Percentiles rank a stretch among this genome's conserved stretches.
phyloP scores from a whole-genome alignment of 1,139 yeast genomes.

The Pichia norvegensis region DNA sequence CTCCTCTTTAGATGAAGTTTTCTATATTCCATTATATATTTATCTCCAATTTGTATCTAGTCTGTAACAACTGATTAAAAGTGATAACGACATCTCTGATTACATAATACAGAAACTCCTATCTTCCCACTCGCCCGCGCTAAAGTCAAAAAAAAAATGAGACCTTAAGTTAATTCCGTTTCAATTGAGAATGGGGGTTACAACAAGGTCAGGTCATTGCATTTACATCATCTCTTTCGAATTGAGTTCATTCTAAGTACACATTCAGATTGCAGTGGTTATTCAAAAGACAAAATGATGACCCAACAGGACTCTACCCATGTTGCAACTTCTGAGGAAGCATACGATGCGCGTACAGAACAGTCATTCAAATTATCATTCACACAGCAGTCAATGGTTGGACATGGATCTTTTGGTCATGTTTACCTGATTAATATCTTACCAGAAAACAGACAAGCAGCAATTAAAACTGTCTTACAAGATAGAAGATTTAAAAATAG shows the following conservation, averaged over 20 bases:
- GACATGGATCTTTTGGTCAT: constrained; percentile 96
- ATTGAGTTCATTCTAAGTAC: background rate
- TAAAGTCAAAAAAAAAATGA: background rate
- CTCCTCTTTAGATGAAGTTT: too few species aligned
- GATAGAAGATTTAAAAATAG: constrained; percentile 94
- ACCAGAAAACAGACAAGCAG: constrained; percentile 74
- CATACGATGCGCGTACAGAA: constrained; percentile 68
- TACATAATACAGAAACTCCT: background rate
- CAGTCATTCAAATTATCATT: constrained; percentile 53
- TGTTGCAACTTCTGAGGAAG: constrained; percentile 51
- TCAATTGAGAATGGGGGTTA: too few species aligned
- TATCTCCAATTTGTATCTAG: too few species aligned
- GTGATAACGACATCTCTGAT: too few species aligned
- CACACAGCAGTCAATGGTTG: constrained; percentile 74
- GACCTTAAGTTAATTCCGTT: too few species aligned
- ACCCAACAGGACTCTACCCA: background rate
- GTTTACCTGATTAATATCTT: constrained; percentile 80
- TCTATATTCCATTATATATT: too few species aligned
- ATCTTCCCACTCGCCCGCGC: constrained; percentile 1
- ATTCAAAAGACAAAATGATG: background rate
- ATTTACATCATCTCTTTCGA: background rate
- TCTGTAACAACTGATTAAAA: background rate
- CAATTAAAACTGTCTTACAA: constrained; percentile 89
- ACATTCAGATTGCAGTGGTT: background rate
- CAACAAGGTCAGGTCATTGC: too few species aligned